phyloP scores from a whole-genome alignment of 2,329 filamentous ascomycete genomes.

The Colletotrichum lindemuthianum region DNA sequence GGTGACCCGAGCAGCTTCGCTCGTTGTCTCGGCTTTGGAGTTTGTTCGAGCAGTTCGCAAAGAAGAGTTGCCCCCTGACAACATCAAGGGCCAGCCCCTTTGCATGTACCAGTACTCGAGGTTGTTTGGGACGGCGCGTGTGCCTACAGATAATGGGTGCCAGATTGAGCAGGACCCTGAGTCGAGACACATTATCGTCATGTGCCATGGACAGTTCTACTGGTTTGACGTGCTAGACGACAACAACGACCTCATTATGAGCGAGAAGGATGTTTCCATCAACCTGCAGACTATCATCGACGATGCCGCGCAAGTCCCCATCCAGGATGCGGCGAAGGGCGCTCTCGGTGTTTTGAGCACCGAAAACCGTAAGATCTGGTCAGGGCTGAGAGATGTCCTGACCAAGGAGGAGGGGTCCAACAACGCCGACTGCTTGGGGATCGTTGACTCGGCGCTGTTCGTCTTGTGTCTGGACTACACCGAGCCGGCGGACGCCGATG shows the following conservation, averaged over 20 bases:
- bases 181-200: slow-evolving; percentile 92
- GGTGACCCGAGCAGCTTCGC: slow-evolving; percentile 90
- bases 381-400: slow-evolving; percentile 86
- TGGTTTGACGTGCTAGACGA: slow-evolving; percentile 98
- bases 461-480: slow-evolving; percentile 93
- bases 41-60: slow-evolving; percentile 93
- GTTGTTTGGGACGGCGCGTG: slow-evolving; percentile 91
- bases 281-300: slow-evolving; percentile 94
- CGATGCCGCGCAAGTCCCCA: slow-evolving; percentile 87
- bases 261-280: slow-evolving; percentile 89
- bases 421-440: slow-evolving; percentile 94
- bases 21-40: slow-evolving; percentile 88
- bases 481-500: slow-evolving; percentile 81
- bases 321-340: slow-evolving; percentile 94
- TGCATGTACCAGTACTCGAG: slow-evolving; percentile 99
- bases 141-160: slow-evolving; percentile 94
- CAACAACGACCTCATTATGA: slow-evolving; percentile 96
- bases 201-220: slow-evolving; percentile 96
- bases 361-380: slow-evolving; percentile 97
- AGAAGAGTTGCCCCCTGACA: slow-evolving; percentile 93
- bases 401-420: slow-evolving; percentile 88
- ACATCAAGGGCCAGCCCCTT: slow-evolving; percentile 81
- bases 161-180: slow-evolving; percentile 94
- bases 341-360: slow-evolving; percentile 94
- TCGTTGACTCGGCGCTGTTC: slow-evolving; percentile 94